Conservation (phyloP, 306 rosid species). For the Luffa acutangula region DNA sequence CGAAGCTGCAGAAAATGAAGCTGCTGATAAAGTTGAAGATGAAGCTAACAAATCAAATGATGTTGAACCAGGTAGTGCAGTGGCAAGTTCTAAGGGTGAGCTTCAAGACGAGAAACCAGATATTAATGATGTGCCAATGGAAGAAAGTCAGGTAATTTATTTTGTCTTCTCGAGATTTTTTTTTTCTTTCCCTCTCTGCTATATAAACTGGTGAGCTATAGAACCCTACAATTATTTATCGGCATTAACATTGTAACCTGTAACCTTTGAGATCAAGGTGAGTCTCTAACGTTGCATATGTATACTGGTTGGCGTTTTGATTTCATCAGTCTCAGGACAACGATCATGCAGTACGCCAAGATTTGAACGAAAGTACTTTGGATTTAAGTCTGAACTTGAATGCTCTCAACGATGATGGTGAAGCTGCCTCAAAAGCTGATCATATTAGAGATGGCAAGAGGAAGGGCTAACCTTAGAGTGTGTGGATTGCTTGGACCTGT, state of each 20-base stretch:
- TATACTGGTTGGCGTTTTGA: background rate
- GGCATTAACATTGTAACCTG: background rate
- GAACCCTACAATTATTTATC: background rate
- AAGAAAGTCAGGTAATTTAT: conserved; percentile 67
- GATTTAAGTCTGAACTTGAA: conserved; percentile 87
- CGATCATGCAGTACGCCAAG: conserved; percentile 65
- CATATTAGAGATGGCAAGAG: conserved; percentile 41
- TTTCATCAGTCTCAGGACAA: conserved; percentile 35
- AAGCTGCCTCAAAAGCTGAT: conserved; percentile 41
- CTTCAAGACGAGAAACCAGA: conserved; percentile 73
- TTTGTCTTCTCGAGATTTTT: background rate
- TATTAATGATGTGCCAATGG: conserved; percentile 81
- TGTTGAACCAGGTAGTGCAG: conserved; percentile 27
- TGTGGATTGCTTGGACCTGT: background rate
- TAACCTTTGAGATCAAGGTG: background rate
- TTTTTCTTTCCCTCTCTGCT: background rate
- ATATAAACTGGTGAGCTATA: background rate
- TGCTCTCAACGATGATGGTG: conserved; percentile 45
- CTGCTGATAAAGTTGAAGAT: conserved; percentile 47
- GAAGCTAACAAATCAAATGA: conserved; percentile 47
- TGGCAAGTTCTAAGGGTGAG: conserved; percentile 31
- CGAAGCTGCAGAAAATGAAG: conserved; percentile 51
- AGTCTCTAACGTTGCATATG: background rate
- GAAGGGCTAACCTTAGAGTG: conserved; percentile 1
- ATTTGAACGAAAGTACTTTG: conserved; percentile 85